Percentiles rank a stretch among this genome's conserved stretches.
Evolutionary conservation across 2,329 filamentous ascomycete genomes (phyloP).

Genomic region (Alternaria brassicae): DNA sequence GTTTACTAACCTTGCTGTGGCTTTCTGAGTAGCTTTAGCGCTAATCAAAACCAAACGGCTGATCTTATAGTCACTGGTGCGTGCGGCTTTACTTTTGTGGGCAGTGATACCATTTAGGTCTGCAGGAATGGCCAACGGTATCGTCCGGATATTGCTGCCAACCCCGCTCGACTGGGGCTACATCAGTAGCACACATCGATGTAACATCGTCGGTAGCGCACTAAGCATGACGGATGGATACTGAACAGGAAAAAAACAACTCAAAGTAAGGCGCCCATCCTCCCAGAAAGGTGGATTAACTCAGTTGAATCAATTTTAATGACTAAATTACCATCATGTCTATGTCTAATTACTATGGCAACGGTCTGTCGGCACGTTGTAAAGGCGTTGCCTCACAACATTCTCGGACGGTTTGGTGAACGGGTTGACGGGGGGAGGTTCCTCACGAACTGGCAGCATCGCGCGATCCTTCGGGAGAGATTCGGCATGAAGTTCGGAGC

Average conservation of each 20-base stretch:
- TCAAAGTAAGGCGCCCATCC: background rate
- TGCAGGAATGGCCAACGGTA: background rate
- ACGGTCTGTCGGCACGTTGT: background rate
- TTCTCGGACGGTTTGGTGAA: background rate
- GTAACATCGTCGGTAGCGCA: background rate
- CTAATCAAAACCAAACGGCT: background rate
- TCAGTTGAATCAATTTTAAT: background rate
- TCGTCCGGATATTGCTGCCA: background rate
- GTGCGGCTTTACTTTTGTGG: background rate
- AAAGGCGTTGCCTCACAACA: constrained; percentile 1
- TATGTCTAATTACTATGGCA: background rate
- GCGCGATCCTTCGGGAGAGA: background rate
- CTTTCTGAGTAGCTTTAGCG: background rate
- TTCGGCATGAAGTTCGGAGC: background rate
- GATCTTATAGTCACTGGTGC: background rate
- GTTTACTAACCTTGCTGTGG: background rate
- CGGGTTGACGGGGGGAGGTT: background rate
- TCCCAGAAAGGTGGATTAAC: background rate
- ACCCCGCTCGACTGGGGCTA: background rate
- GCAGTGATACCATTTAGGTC: background rate
- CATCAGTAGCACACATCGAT: background rate
- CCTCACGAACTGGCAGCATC: background rate
- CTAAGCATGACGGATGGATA: background rate
- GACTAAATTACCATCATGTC: background rate
- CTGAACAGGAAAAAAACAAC: background rate